Evolutionary conservation across 2,329 filamentous ascomycete species (phyloP).

Genomic region (Fusarium sp.): DNA sequence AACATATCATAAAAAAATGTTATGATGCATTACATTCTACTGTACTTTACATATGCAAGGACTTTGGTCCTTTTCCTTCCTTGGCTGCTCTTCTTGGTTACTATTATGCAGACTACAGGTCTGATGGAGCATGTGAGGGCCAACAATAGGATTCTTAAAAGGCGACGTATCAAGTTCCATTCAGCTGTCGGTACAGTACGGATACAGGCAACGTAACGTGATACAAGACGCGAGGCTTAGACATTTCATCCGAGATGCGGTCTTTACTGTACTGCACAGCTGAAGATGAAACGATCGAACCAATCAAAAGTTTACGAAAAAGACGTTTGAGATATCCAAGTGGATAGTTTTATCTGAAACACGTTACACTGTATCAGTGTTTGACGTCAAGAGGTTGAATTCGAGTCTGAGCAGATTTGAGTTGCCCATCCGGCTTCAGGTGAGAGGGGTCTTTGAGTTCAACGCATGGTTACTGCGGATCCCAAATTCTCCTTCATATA

Average conservation of each 20-base stretch:
- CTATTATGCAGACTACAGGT: constrained; percentile 17
- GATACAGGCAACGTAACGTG: constrained; percentile 10
- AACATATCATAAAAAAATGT: constrained; percentile 18
- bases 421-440: not conserved
- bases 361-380: constrained; percentile 8
- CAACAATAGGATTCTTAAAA: constrained; percentile 16
- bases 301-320: constrained; percentile 19
- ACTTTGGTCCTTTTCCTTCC: not conserved
- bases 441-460: constrained; percentile 1
- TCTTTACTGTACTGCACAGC: constrained; percentile 2
- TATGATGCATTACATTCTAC: constrained; percentile 26
- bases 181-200: not conserved
- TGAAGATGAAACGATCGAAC: constrained; percentile 16
- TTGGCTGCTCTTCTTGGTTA: constrained; percentile 1
- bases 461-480: constrained; percentile 5
- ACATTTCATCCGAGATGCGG: constrained; percentile 14
- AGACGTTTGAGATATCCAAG: constrained; percentile 27
- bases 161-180: constrained; percentile 17
- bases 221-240: constrained; percentile 33
- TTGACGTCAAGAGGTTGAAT: constrained; percentile 22
- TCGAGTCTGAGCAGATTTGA: constrained; percentile 9
- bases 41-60: constrained; percentile 35
- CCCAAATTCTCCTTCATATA: constrained; percentile 12
- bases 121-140: not conserved
- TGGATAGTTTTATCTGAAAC: constrained; percentile 24